A percentile compares a stretch with the other conserved stretches of the same genome.
Conservation (phyloP, 768 basidiomycete genomes). For the Suillus hirtellus region DNA sequence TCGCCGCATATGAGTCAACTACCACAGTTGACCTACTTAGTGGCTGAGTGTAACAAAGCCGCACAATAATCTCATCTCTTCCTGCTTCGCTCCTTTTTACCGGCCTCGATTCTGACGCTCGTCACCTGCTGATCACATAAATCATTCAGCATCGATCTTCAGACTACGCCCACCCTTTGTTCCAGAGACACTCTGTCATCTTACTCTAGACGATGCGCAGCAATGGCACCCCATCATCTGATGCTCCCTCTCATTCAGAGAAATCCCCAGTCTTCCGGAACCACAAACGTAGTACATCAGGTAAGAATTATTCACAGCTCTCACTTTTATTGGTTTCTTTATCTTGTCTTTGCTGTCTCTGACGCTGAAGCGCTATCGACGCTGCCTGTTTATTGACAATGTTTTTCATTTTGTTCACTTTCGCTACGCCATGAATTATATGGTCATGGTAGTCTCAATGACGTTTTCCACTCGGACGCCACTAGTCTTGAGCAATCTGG, state of each 20-base stretch:
- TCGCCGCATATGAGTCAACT: background rate
- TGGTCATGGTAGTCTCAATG: background rate
- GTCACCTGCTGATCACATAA: background rate
- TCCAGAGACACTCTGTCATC: constrained; percentile 5
- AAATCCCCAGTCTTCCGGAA: constrained; percentile 1
- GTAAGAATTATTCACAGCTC: background rate
- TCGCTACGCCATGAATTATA: background rate
- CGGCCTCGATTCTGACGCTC: background rate
- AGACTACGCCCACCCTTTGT: background rate
- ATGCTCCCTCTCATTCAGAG: background rate
- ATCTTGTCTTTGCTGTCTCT: background rate
- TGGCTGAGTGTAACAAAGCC: background rate
- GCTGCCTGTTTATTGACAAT: background rate
- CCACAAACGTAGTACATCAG: constrained; percentile 9
- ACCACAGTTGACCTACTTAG: background rate
- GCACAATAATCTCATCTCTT: background rate
- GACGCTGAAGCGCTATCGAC: background rate
- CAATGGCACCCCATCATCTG: background rate
- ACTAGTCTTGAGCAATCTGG: background rate
- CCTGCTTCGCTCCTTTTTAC: background rate
- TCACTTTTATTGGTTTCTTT: background rate
- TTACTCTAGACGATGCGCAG: constrained; percentile 10
- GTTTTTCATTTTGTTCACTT: background rate
- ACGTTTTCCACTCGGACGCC: background rate
- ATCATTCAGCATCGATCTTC: constrained; percentile 2